Base-by-base conservation (phyloP, 2,329 filamentous ascomycete genomes). In the Allantophomopsis cytisporea region DNA sequence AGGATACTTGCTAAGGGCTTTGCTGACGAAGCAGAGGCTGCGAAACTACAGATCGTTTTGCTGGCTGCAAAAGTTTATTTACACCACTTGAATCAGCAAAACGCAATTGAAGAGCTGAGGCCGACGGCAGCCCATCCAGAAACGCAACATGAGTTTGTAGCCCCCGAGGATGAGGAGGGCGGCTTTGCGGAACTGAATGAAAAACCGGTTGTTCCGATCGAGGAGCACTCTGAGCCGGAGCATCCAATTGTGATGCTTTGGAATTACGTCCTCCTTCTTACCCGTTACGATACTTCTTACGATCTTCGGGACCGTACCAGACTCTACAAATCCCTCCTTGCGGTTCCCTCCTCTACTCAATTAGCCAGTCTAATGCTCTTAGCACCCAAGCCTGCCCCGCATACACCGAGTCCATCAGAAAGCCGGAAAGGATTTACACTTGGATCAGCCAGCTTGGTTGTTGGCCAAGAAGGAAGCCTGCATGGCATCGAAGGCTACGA, bases 41-140 rank as follows among this genome's bases (percentile, higher is more conserved):
- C 86, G 11, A 94, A 94, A 58, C 71, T 87, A 42, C 91, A 98
- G 57, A 93, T 96, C 46, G 71, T 98, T 13, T 68, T 98, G 1
- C 69, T 98, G 3, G 91, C 84, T 6, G 89, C 91, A n/a, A 96
- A 96, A 55, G 87, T 96, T 2, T 96, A 96, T 54, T 70, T 96
- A 13, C 86, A 96, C 52, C 76, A 93, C 54, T 60, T 96, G 31
- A 86, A 86, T 53, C 69, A 73, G 43, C 45, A 35, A 51, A 54
- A 63, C 45, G 41, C 52, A 42, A 16, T 59, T 57, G 28, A 54
- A 57, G 41, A 14, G 17, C 55, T 51, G 53, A 34, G 15, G 15
- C 14, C 16, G n/a, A 44, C 50, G 18, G 43, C 43, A 3, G 38
- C 41, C 12, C 21, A 41, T 34, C 15, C 38, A 15, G n/a, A 39